Evolutionary conservation across 1,284 basidiomycete species (phyloP).

Genomic region (Xerocomus amazonicus): DNA sequence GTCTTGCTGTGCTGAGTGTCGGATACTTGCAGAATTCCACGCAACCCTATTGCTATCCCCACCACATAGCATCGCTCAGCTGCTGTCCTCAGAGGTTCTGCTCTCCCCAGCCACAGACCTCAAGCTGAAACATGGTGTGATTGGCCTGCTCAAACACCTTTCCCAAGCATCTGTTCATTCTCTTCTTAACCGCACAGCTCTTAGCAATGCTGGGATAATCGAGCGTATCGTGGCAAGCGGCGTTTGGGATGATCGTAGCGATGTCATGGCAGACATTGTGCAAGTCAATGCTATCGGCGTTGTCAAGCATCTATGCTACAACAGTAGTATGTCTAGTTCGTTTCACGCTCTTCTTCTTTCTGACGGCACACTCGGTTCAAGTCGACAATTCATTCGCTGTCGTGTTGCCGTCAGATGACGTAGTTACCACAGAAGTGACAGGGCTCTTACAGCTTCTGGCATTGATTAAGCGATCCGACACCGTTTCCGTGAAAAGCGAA

Average conservation of each 20-base stretch:
- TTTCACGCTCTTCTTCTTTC: neutral
- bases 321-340: constrained; percentile 54
- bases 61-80: constrained; percentile 49
- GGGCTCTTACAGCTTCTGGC: constrained; percentile 70
- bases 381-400: constrained; percentile 64
- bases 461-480: constrained; percentile 77
- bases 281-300: constrained; percentile 87
- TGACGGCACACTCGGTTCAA: constrained; percentile 31
- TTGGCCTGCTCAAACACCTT: constrained; percentile 83
- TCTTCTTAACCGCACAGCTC: constrained; percentile 50
- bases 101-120: constrained; percentile 58
- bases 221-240: constrained; percentile 61
- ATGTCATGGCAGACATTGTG: constrained; percentile 76
- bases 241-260: constrained; percentile 67
- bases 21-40: constrained; percentile 50
- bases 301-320: constrained; percentile 83
- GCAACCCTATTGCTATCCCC: constrained; percentile 57
- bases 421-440: constrained; percentile 31
- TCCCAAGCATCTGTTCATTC: constrained; percentile 70
- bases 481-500: constrained; percentile 82
- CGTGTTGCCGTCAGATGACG: constrained; percentile 41
- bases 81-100: constrained; percentile 49
- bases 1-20: constrained; percentile 5
- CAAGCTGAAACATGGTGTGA: constrained; percentile 80
- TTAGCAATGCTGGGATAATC: constrained; percentile 66